A percentile compares a stretch with the other conserved stretches of the same genome.
These are phyloP conservation scores for Neocatenulostroma microsporum DNA, from an alignment of 2,329 filamentous ascomycete species.

Conservation along the genomic window DNA sequence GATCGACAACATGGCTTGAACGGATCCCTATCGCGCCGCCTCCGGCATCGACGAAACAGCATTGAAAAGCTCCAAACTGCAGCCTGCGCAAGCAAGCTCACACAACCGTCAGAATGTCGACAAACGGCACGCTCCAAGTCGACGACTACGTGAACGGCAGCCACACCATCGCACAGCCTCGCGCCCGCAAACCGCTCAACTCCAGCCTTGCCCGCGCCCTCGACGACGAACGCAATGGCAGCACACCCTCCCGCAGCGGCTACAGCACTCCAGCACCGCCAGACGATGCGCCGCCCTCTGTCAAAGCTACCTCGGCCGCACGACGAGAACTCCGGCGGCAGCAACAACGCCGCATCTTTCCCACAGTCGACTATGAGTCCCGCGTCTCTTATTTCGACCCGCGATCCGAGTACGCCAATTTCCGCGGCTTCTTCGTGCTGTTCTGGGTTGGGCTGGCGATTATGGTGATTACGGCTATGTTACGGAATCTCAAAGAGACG, in stretches of 20 bases:
- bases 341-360: slow-evolving; percentile 79
- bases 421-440: slow-evolving; percentile 93
- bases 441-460: slow-evolving; percentile 97
- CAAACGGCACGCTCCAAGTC: too few species aligned
- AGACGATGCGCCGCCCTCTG: slow-evolving; percentile 85
- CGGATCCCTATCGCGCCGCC: too few species aligned
- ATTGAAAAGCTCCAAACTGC: too few species aligned
- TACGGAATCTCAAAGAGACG: slow-evolving; percentile 89
- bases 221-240: slow-evolving; percentile 3
- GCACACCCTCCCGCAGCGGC: slow-evolving; percentile 1
- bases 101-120: too few species aligned
- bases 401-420: slow-evolving; percentile 83
- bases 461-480: slow-evolving; percentile 90
- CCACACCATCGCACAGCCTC: slow-evolving; percentile 3
- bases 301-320: slow-evolving; percentile 74
- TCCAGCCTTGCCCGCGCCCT: slow-evolving; percentile 3
- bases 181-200: slow-evolving; percentile 2
- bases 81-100: too few species aligned
- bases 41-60: too few species aligned
- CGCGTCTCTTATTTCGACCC: slow-evolving; percentile 95
- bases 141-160: too few species aligned
- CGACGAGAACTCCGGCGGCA: slow-evolving; percentile 64
- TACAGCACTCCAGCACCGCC: slow-evolving; percentile 55
- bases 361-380: slow-evolving; percentile 82
- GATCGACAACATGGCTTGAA: too few species aligned